Conservation (phyloP, 83 land plant genomes). For the Isoetes engelmannii region DNA sequence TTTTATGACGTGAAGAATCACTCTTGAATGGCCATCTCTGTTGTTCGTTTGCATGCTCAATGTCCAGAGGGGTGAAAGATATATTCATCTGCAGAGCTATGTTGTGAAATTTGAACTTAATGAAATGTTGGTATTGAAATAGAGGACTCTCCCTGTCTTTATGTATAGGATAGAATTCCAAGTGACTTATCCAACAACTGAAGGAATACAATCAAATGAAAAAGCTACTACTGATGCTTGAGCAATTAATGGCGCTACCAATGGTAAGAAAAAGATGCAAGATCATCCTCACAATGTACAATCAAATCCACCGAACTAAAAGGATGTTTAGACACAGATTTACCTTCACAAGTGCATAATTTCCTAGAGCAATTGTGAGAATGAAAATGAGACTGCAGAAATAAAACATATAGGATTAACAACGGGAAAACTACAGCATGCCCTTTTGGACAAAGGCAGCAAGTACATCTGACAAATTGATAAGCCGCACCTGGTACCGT, state of each 20-base stretch:
- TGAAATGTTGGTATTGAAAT: too few relatives aligned
- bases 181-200: too few relatives aligned
- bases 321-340: not conserved
- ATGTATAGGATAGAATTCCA: too few relatives aligned
- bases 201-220: not conserved
- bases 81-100: too few relatives aligned
- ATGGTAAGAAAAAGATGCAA: too few relatives aligned
- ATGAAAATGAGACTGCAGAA: constrained; percentile 52
- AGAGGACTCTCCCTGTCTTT: too few relatives aligned
- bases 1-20: too few relatives aligned
- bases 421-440: not conserved
- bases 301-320: not conserved
- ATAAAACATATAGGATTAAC: not conserved
- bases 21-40: too few relatives aligned
- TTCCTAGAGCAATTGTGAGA: constrained; percentile 45
- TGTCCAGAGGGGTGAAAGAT: too few relatives aligned
- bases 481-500: constrained; percentile 59
- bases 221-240: not conserved
- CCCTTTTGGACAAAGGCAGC: not conserved
- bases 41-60: too few relatives aligned
- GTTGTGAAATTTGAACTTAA: too few relatives aligned
- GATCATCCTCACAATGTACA: too few relatives aligned
- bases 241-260: not conserved
- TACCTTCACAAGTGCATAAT: constrained; percentile 63
- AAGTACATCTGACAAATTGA: constrained; percentile 1